Evolutionary conservation across 805 yeast species (phyloP).

Genomic region (Hanseniaspora vineae): DNA sequence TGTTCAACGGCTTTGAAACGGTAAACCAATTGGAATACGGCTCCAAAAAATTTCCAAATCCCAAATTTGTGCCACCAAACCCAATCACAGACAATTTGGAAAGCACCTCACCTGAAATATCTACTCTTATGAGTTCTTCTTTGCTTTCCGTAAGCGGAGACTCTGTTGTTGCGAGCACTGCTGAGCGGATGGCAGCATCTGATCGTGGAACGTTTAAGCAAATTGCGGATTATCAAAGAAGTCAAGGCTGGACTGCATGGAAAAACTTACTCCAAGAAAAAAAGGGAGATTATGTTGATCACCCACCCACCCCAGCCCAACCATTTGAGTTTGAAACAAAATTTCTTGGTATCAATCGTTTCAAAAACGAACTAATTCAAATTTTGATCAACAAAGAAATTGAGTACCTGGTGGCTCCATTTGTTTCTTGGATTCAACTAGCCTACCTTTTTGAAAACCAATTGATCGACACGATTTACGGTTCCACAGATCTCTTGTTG

Average conservation of each 20-base stretch:
- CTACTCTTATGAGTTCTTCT: slow-evolving; percentile 8
- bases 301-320: slow-evolving; percentile 27
- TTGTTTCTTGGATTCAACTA: slow-evolving; percentile 66
- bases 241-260: slow-evolving; percentile 33
- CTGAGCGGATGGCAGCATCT: background rate
- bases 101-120: slow-evolving; percentile 15
- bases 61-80: slow-evolving; percentile 13
- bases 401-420: slow-evolving; percentile 68
- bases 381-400: slow-evolving; percentile 43
- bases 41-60: slow-evolving; percentile 15
- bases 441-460: slow-evolving; percentile 48
- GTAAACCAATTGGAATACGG: slow-evolving; percentile 20
- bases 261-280: slow-evolving; percentile 25
- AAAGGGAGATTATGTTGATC: slow-evolving; percentile 21
- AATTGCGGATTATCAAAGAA: slow-evolving; percentile 24
- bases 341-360: slow-evolving; percentile 36
- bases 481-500: slow-evolving; percentile 70
- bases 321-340: slow-evolving; percentile 40
- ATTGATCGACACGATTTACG: slow-evolving; percentile 63
- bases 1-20: slow-evolving; percentile 54
- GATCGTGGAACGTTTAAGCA: background rate
- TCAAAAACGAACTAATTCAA: slow-evolving; percentile 41
- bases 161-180: background rate
- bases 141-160: slow-evolving; percentile 5
- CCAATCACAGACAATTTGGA: slow-evolving; percentile 11